Conservation (phyloP, 371 early-diverging fungal genomes). For the Parasitella parasitica region DNA sequence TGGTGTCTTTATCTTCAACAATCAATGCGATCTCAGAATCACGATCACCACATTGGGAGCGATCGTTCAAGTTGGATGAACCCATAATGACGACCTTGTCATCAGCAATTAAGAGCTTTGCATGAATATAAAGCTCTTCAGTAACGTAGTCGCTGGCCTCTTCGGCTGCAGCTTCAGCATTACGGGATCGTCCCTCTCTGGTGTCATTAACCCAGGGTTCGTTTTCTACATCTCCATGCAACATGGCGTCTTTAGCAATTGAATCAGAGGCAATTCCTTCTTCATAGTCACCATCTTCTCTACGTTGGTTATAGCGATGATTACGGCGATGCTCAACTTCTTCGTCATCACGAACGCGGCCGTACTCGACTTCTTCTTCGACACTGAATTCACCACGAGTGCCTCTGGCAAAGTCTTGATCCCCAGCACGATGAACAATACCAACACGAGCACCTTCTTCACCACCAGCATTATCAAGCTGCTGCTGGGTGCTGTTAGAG, state of each 20-base stretch:
- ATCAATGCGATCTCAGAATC: constrained; percentile 91
- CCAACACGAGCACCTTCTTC: constrained; percentile 21
- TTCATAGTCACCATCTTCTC: constrained; percentile 9
- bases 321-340: constrained; percentile 9
- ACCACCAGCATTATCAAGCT: constrained; percentile 12
- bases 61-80: constrained; percentile 92
- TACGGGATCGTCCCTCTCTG: constrained; percentile 18
- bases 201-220: constrained; percentile 42
- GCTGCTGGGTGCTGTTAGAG: constrained; percentile 18
- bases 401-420: constrained; percentile 36
- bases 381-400: constrained; percentile 29
- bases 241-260: constrained; percentile 39
- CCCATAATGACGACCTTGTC: constrained; percentile 82
- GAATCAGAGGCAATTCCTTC: constrained; percentile 34
- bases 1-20: constrained; percentile 72
- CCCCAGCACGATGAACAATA: constrained; percentile 28
- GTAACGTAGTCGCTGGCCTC: constrained; percentile 62
- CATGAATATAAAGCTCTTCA: constrained; percentile 91
- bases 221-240: constrained; percentile 30
- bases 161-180: constrained; percentile 23
- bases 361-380: constrained; percentile 33
- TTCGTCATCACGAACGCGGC: constrained; percentile 26
- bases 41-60: constrained; percentile 86
- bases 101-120: constrained; percentile 91
- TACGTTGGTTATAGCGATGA: constrained; percentile 9